Percentiles rank a stretch among this genome's conserved stretches.
phyloP scores from a whole-genome alignment of 768 basidiomycete genomes.

The Cantharellus cinnabarinus region DNA sequence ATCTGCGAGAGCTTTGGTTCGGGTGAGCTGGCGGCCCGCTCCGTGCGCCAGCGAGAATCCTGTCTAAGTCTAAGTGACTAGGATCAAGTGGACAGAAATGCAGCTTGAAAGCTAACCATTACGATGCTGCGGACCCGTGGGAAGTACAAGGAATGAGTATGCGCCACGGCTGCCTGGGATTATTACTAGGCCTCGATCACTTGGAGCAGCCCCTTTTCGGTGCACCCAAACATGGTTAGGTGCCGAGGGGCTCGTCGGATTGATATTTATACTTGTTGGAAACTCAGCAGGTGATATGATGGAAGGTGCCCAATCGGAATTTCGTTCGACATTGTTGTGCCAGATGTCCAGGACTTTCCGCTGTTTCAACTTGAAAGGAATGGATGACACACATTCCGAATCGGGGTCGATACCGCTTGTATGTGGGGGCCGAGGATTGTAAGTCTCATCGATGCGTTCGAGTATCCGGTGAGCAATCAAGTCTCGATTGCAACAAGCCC shows the following conservation, averaged over 20 bases:
- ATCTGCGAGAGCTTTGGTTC: conserved; percentile 16
- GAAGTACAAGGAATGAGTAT: conserved; percentile 19
- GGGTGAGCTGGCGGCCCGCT: conserved; percentile 20
- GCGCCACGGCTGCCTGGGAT: conserved; percentile 24
- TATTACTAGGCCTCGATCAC: conserved; percentile 14
- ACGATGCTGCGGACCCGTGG: conserved; percentile 18
- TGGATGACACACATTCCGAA: too few relatives aligned
- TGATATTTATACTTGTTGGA: not conserved
- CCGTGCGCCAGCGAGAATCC: conserved; percentile 22
- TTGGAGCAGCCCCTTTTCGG: conserved; percentile 17
- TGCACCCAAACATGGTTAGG: conserved; percentile 18
- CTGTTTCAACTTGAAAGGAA: too few relatives aligned
- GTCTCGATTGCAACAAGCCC: conserved; percentile 23
- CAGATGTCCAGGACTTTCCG: too few relatives aligned
- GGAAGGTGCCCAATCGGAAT: too few relatives aligned
- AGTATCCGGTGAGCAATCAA: conserved; percentile 21
- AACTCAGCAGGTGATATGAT: not conserved
- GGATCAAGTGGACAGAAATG: not conserved
- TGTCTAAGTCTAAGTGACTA: conserved; percentile 6
- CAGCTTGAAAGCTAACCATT: conserved; percentile 14
- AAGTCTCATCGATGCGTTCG: conserved; percentile 14
- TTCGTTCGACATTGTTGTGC: too few relatives aligned
- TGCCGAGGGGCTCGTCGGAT: not conserved
- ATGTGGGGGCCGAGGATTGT: not conserved
- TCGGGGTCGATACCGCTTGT: too few relatives aligned